These are phyloP conservation scores for Tetracladium maxilliforme DNA, from an alignment of 2,329 filamentous ascomycete species.

Conservation along the genomic window DNA sequence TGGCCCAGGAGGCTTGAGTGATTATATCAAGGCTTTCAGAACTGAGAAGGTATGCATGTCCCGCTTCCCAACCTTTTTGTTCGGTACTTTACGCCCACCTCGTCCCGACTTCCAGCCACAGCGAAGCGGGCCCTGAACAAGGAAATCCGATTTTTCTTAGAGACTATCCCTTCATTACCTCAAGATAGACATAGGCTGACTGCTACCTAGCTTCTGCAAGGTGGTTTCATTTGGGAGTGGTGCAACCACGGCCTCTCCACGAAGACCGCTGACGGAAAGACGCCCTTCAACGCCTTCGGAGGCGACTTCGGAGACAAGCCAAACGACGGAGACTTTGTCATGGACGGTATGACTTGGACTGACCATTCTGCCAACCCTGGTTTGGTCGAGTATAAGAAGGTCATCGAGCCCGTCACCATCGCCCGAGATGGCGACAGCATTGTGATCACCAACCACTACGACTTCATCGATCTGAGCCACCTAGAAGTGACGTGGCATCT, in stretches of 20 bases:
- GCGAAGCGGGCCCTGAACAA: no score
- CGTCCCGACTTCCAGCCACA: no score
- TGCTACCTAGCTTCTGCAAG: no score
- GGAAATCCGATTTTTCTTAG: constrained; percentile 31
- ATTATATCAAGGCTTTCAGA: constrained; percentile 39
- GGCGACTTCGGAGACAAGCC: constrained; percentile 47
- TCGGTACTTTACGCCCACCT: no score
- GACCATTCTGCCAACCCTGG: constrained; percentile 41
- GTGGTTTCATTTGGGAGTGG: constrained; percentile 34
- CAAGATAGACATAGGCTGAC: no score
- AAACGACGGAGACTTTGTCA: constrained; percentile 45
- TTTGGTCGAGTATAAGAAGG: constrained; percentile 39
- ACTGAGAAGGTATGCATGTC: no score
- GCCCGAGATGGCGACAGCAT: no score
- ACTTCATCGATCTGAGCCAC: constrained; percentile 35
- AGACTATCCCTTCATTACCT: no score
- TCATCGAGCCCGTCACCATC: constrained; percentile 39
- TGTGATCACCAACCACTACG: constrained; percentile 30
- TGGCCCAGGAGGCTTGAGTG: constrained; percentile 38
- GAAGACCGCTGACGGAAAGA: constrained; percentile 12
- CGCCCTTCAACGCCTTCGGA: constrained; percentile 40
- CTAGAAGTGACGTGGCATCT: constrained; percentile 27
- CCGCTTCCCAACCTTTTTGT: no score
- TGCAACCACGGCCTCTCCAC: constrained; percentile 23
- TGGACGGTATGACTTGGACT: constrained; percentile 41